These are phyloP conservation scores for Adansonia gregorii DNA, from an alignment of 441 rosid species.

Conservation along the genomic window DNA sequence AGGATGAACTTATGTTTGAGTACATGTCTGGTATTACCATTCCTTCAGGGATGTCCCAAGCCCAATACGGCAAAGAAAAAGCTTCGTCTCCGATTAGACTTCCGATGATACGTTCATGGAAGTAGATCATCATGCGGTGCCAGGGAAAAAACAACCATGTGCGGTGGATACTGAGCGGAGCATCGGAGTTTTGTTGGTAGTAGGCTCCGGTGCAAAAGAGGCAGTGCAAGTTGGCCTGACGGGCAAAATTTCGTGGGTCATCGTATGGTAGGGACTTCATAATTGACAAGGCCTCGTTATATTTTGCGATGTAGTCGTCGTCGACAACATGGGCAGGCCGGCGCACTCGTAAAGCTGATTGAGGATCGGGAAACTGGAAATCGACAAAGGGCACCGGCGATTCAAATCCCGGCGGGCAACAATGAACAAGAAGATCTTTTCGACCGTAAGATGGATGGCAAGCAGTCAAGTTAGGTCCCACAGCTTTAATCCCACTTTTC, in stretches of 20 bases:
- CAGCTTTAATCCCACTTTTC: background rate
- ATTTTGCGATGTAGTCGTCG: conserved; percentile 3
- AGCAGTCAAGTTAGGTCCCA: background rate
- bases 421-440: background rate
- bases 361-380: background rate
- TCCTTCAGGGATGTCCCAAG: conserved; percentile 32
- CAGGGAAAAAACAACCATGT: conserved; percentile 24
- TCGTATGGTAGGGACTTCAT: conserved; percentile 21
- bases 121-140: conserved; percentile 22
- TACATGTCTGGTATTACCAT: conserved; percentile 22
- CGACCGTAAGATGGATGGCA: background rate
- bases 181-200: conserved; percentile 7
- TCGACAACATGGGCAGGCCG: background rate
- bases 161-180: background rate
- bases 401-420: background rate
- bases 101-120: conserved; percentile 11
- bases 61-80: conserved; percentile 27
- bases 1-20: background rate
- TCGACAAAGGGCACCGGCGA: background rate
- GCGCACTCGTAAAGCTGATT: background rate
- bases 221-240: conserved; percentile 25
- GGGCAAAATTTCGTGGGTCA: conserved; percentile 20
- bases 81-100: conserved; percentile 18
- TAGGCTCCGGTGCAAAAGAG: conserved; percentile 22
- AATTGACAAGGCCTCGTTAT: conserved; percentile 11